phyloP scores from a whole-genome alignment of 2,329 filamentous ascomycete genomes.

The Hypoxylon sp. region DNA sequence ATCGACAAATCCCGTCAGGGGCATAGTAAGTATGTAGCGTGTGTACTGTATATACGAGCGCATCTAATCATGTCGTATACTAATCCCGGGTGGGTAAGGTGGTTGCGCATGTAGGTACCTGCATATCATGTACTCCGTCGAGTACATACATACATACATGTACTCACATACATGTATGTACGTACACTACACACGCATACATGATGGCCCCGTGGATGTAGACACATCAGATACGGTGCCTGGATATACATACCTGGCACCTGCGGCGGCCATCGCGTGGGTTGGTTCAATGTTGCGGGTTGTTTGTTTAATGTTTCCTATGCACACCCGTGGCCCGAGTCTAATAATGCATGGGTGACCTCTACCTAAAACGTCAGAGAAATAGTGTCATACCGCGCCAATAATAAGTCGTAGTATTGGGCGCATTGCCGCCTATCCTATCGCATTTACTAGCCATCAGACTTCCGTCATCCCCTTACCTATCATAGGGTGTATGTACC shows the following conservation, averaged over 20 bases:
- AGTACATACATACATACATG: slow-evolving; percentile 9
- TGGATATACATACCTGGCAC: background rate
- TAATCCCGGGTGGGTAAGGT: slow-evolving; percentile 22
- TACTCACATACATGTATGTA: slow-evolving; percentile 1
- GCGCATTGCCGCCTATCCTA: slow-evolving; percentile 27
- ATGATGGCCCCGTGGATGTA: background rate
- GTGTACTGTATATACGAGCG: slow-evolving; percentile 17
- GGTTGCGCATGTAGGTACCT: slow-evolving; percentile 21
- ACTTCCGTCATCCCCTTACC: slow-evolving; percentile 20
- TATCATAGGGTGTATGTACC: slow-evolving; percentile 13
- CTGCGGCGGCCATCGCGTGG: slow-evolving; percentile 21
- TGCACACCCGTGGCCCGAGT: slow-evolving; percentile 40
- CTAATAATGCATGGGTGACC: slow-evolving; percentile 43
- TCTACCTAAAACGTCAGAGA: slow-evolving; percentile 47
- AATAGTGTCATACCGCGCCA: slow-evolving; percentile 44
- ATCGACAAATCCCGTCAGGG: background rate
- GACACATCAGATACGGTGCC: background rate
- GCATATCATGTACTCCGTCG: slow-evolving; percentile 20
- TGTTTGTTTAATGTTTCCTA: slow-evolving; percentile 40
- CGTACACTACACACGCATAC: background rate
- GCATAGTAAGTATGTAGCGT: slow-evolving; percentile 21
- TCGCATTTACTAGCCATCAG: slow-evolving; percentile 10
- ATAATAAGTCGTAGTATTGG: slow-evolving; percentile 42
- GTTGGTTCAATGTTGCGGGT: background rate
- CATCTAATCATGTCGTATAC: slow-evolving; percentile 30